Conservation (phyloP, 2,329 filamentous ascomycete species). For the Calonectria honghensis region DNA sequence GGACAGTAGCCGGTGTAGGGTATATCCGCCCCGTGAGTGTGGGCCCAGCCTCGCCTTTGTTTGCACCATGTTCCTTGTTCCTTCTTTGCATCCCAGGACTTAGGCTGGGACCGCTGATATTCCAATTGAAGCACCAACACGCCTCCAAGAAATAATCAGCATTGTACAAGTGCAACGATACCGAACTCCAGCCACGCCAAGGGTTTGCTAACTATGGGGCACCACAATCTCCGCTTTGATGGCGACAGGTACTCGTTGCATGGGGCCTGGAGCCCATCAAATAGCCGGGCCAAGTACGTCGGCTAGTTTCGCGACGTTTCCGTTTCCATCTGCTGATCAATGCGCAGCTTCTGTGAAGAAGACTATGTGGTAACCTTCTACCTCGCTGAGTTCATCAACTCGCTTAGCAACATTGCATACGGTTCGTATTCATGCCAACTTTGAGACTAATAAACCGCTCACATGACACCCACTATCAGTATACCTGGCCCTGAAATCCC, state of each 20-base stretch:
- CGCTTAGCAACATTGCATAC: slow-evolving; percentile 64
- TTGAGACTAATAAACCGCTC: slow-evolving; percentile 36
- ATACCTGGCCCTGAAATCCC: slow-evolving; percentile 63
- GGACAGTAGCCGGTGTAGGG: no score
- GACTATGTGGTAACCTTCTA: slow-evolving; percentile 68
- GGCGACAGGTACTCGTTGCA: slow-evolving; percentile 58
- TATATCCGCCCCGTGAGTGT: no score
- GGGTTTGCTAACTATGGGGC: slow-evolving; percentile 32
- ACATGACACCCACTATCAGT: slow-evolving; percentile 54
- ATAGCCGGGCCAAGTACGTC: slow-evolving; percentile 62
- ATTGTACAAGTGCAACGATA: background rate
- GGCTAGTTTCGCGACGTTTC: background rate
- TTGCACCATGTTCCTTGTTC: background rate
- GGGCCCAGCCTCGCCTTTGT: background rate
- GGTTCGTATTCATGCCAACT: slow-evolving; percentile 58
- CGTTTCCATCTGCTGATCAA: slow-evolving; percentile 39
- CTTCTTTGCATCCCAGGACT: background rate
- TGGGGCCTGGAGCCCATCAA: slow-evolving; percentile 63
- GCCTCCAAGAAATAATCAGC: background rate
- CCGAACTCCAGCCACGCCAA: no score
- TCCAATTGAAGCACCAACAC: background rate
- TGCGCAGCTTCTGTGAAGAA: slow-evolving; percentile 64
- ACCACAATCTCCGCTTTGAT: slow-evolving; percentile 62
- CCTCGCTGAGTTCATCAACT: slow-evolving; percentile 67
- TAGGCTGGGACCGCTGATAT: background rate